Evolutionary conservation across 495 filamentous ascomycete species (phyloP), one percentile per base, ranked within the genome.

Genomic region (Penicillium chermesinum): DNA sequence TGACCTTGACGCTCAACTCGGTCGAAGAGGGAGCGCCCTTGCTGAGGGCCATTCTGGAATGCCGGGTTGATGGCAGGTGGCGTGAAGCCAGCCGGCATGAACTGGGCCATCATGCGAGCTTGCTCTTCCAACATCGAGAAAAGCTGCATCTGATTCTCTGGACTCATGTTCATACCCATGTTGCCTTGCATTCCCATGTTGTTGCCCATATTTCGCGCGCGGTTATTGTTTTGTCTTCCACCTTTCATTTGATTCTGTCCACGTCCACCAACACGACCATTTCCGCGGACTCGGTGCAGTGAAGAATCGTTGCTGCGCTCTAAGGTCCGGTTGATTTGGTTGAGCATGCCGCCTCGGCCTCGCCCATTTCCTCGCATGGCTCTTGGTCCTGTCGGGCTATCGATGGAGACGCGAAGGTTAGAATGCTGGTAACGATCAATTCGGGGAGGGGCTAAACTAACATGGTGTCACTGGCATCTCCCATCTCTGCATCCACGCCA

Each of bases 311-410:
- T 67, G 16, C 73, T 75, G 42, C 93, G 82, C 52, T 94, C 88
- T 82, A 98, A 78, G n/a, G 81, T 81, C 52, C 86, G 86, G 61
- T 88, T 85, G 56, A 97, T 78, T 50, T 97, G 89, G 43, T 89
- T 88, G 45, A 97, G 72, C 70, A 97, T 82, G 32, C 89, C 81
- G 56, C 86, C 87, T 46, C 63, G 81, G 34, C 82, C 78, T 48
- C 67, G 72, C 21, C 77, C 77, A 62, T 86, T 87, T 49, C n/a
- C n/a, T n/a, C 93, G 85, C 94, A 98, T 97, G 3, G 91, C 88
- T 66, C 89, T 93, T 17, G 93, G 93, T 35, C 90, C 93, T 7
- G 91, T 97, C 14, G 93, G 93, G 60, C 91, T 96, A 55, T 39
- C 19, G 18, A 30, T 35, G 34, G 14, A 42, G 41, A 48, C 25